Conservation (phyloP, 2,329 filamentous ascomycete species). For the Trichoderma sp. region DNA sequence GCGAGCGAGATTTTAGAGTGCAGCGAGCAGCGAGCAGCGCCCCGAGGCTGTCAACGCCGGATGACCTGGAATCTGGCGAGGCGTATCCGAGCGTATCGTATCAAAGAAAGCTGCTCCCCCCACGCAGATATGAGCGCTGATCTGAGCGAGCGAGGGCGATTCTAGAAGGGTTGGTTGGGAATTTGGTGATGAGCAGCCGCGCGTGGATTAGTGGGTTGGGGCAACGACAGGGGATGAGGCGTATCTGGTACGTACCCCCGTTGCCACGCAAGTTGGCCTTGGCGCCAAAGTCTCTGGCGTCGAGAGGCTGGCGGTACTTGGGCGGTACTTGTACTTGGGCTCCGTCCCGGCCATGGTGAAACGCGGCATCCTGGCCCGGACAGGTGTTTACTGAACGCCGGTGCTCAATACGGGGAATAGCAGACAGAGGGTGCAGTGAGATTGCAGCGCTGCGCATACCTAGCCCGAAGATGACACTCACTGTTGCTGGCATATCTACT, state of each 20-base stretch:
- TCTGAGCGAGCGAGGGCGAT: constrained; percentile 21
- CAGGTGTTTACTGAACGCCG: neutral
- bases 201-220: constrained; percentile 1
- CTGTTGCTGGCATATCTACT: neutral
- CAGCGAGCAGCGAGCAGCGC: neutral
- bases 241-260: neutral
- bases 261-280: neutral
- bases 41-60: neutral
- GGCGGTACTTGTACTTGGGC: neutral
- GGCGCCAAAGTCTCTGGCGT: neutral
- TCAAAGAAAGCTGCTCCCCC: neutral
- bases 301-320: neutral
- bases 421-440: neutral
- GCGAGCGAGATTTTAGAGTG: neutral
- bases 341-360: neutral
- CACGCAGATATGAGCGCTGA: constrained; percentile 8
- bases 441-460: neutral
- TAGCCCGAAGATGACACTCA: neutral
- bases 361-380: neutral
- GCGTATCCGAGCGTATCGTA: neutral
- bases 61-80: neutral
- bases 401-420: neutral
- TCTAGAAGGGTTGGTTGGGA: constrained; percentile 24
- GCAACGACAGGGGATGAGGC: neutral
- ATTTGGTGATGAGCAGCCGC: constrained; percentile 13